These are phyloP conservation scores for Dictyostelium intermedium DNA, from an alignment of 78 protist species.

Conservation along the genomic window DNA sequence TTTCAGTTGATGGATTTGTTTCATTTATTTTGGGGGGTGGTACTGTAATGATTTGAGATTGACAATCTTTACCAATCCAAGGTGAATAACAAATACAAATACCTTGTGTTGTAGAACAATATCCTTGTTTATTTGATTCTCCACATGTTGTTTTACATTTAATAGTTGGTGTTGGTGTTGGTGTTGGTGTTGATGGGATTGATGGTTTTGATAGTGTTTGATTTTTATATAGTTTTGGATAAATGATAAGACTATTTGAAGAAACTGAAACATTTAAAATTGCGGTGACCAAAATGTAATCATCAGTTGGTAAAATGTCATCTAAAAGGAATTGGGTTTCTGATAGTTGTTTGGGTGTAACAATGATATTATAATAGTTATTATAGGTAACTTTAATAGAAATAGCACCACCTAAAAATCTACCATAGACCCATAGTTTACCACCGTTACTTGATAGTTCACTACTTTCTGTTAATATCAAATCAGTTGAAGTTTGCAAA, in stretches of 20 bases:
- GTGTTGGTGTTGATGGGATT: neutral
- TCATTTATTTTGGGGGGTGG: neutral
- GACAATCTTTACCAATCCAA: neutral
- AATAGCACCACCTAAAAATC: neutral
- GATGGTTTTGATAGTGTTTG: neutral
- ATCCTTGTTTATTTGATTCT: neutral
- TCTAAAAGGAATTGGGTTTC: neutral
- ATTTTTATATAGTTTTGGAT: neutral
- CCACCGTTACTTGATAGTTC: neutral
- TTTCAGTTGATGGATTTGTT: neutral
- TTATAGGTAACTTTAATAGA: neutral
- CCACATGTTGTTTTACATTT: constrained; percentile 1
- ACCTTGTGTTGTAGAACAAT: neutral
- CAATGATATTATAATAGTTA: no score
- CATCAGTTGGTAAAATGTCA: neutral
- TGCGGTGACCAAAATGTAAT: neutral
- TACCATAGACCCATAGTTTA: neutral
- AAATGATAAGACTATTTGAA: neutral
- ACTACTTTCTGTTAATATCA: neutral
- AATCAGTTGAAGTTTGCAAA: neutral
- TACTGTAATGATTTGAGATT: neutral
- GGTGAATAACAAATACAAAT: neutral
- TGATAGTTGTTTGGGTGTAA: neutral
- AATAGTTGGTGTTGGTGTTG: neutral
- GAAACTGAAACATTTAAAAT: neutral